Evolutionary conservation across 2,329 filamentous ascomycete species (phyloP).

Genomic region (Talaromyces sp.): DNA sequence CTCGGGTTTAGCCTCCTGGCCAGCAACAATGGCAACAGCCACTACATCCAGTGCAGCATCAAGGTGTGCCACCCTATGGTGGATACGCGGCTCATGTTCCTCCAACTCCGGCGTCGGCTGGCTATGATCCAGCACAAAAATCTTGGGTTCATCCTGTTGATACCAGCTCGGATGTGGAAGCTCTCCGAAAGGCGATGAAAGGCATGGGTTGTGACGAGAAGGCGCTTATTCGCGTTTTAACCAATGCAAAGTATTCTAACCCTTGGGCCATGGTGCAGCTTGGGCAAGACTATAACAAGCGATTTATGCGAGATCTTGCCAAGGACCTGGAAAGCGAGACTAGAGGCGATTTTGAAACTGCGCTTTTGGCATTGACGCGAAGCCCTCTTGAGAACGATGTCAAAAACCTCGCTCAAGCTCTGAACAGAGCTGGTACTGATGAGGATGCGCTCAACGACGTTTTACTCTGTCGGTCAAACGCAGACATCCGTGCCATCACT

Average conservation of each 20-base stretch:
- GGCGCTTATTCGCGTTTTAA: constrained; percentile 64
- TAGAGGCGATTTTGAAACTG: constrained; percentile 66
- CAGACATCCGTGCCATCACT: constrained; percentile 85
- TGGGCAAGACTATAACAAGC: constrained; percentile 61
- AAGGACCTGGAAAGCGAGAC: constrained; percentile 78
- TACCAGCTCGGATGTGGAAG: constrained; percentile 63
- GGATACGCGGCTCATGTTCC: constrained; percentile 26
- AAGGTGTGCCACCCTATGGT: constrained; percentile 19
- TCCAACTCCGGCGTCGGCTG: constrained; percentile 63
- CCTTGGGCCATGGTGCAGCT: constrained; percentile 71
- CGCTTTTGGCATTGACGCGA: constrained; percentile 67
- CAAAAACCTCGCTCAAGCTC: constrained; percentile 63
- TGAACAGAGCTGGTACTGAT: constrained; percentile 79
- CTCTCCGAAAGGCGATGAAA: constrained; percentile 80
- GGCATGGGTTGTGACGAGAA: constrained; percentile 88
- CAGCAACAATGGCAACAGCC: neutral
- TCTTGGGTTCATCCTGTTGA: constrained; percentile 55
- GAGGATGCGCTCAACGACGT: constrained; percentile 83
- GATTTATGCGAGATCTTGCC: constrained; percentile 63
- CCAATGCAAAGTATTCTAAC: constrained; percentile 56
- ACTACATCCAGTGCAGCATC: neutral
- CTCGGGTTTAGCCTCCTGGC: neutral
- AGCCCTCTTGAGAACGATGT: constrained; percentile 78
- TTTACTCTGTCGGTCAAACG: constrained; percentile 76
- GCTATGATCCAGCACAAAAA: constrained; percentile 68